Base-by-base conservation (phyloP, 306 rosid species). In the Ammopiptanthus mongolicus region DNA sequence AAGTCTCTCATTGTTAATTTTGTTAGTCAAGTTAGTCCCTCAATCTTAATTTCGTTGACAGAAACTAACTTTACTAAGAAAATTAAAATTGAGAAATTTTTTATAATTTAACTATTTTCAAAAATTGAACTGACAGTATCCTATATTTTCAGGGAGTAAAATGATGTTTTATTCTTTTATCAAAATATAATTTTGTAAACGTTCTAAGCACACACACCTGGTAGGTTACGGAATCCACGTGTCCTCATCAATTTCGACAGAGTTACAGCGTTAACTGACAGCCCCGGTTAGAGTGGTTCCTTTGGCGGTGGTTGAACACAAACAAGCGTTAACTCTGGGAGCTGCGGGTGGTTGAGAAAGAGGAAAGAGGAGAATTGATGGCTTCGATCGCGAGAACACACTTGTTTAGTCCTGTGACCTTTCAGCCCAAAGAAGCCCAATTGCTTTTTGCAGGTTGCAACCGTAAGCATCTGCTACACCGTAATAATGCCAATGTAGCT, bases 401-500 rank as follows among this genome's bases (percentile, higher is more conserved):
- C 67, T 5, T 74, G 25, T 74, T 76, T 31, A 34, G 56, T 56
- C 80, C 78, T 23, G 8, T 56, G 13, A 41, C 36, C 75, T 77
- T 81, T 78, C 86, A 42, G n/a, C 23, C 68, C 58, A 84, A 60
- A 22, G 63, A 75, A 79, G 9, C 67, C 0, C 44, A 79, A 15
- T 17, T 82, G 39, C 82, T 78, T 12, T 80, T 78, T 69, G 7
- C 81, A 5, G 19, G 65, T 73, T 51, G 56, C 48, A 18, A 75
- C 69, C 70, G 34, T 25, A 77, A 75, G 23, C 74, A 46, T 6
- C 47, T 76, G 31, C 37, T 79, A 72, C 84, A 5, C 10, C 77
- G 71, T 57, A 84, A 75, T 57, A 84, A 75, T 59, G 86, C 78
- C 61, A 85, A 75, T 59, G 84, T 80, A 73, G 69, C 71, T 65